A percentile compares a stretch with the other conserved stretches of the same genome.
phyloP scores from a whole-genome alignment of 139 green algal species.

The Picochlorum sp. region DNA sequence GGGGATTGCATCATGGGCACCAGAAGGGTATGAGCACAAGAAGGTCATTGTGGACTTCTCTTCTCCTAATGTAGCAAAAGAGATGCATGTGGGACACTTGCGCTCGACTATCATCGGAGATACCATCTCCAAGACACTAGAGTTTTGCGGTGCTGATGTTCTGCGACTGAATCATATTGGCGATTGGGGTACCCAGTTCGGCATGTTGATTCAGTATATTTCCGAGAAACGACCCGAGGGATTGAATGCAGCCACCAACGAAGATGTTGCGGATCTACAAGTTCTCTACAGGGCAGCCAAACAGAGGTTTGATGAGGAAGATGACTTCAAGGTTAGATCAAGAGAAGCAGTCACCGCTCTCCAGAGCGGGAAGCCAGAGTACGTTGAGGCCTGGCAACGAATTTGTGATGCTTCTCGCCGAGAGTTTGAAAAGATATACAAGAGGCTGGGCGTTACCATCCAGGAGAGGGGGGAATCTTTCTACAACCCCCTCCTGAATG shows the following conservation, averaged over 20 bases:
- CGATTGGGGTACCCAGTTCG: conserved; percentile 99
- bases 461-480: conserved; percentile 88
- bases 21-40: conserved; percentile 16
- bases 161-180: conserved; percentile 94
- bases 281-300: conserved; percentile 66
- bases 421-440: conserved; percentile 88
- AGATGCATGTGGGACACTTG: conserved; percentile 99
- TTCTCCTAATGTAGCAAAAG: conserved; percentile 97
- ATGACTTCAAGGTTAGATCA: conserved; percentile 89
- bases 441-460: conserved; percentile 68
- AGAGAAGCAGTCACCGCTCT: conserved; percentile 79
- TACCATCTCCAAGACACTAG: conserved; percentile 63
- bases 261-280: conserved; percentile 69
- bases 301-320: conserved; percentile 89
- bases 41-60: conserved; percentile 90
- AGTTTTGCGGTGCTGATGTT: conserved; percentile 82
- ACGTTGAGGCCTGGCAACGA: conserved; percentile 62
- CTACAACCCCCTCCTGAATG: conserved; percentile 90
- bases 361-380: conserved; percentile 64
- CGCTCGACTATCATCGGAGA: conserved; percentile 95
- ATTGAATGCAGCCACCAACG: conserved; percentile 41
- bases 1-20: conserved; percentile 37
- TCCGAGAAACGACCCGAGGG: conserved; percentile 50
- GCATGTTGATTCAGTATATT: conserved; percentile 95
- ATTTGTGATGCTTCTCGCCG: conserved; percentile 85